Percentiles rank a stretch among this genome's conserved stretches.
Evolutionary conservation across 176 grass and related monocot species (phyloP).

Genomic region (Triticum monococcum): DNA sequence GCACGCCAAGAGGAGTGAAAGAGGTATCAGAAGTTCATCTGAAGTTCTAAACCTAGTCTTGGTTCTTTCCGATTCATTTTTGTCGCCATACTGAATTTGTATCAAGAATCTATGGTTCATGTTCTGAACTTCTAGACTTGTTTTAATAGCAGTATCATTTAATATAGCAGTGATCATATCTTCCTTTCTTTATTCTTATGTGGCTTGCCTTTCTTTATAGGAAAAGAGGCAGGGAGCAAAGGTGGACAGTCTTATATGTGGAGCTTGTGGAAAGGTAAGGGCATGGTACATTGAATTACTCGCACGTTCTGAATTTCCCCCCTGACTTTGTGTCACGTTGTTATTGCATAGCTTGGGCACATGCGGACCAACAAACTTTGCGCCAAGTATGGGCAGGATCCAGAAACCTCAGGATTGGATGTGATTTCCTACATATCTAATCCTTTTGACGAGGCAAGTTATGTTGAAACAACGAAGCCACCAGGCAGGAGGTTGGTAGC

Average conservation of each 20-base stretch:
- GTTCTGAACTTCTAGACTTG: slow-evolving; percentile 13
- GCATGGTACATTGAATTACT: slow-evolving; percentile 27
- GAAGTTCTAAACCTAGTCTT: not conserved
- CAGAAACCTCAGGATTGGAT: slow-evolving; percentile 69
- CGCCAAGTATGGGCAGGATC: slow-evolving; percentile 87
- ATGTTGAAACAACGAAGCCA: slow-evolving; percentile 55
- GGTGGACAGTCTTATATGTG: slow-evolving; percentile 79
- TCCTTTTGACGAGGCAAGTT: slow-evolving; percentile 47
- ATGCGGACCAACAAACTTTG: slow-evolving; percentile 98
- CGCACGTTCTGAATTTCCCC: not conserved
- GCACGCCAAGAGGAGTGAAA: slow-evolving; percentile 55
- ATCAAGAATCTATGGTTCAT: slow-evolving; percentile 17
- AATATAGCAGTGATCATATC: slow-evolving; percentile 20
- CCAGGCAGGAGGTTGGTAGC: slow-evolving; percentile 62
- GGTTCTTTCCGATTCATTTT: slow-evolving; percentile 20
- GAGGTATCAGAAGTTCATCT: slow-evolving; percentile 57
- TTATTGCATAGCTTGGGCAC: slow-evolving; percentile 71
- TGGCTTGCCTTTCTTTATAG: slow-evolving; percentile 51
- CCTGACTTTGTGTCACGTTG: slow-evolving; percentile 13
- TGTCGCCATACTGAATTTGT: not conserved
- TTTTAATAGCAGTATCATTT: slow-evolving; percentile 23
- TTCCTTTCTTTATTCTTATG: slow-evolving; percentile 35
- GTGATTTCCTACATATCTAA: slow-evolving; percentile 46
- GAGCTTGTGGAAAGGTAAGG: slow-evolving; percentile 86
- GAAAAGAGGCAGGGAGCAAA: slow-evolving; percentile 79